phyloP scores from a whole-genome alignment of 352 stramenopile species.

The Phytophthora agathidicida region DNA sequence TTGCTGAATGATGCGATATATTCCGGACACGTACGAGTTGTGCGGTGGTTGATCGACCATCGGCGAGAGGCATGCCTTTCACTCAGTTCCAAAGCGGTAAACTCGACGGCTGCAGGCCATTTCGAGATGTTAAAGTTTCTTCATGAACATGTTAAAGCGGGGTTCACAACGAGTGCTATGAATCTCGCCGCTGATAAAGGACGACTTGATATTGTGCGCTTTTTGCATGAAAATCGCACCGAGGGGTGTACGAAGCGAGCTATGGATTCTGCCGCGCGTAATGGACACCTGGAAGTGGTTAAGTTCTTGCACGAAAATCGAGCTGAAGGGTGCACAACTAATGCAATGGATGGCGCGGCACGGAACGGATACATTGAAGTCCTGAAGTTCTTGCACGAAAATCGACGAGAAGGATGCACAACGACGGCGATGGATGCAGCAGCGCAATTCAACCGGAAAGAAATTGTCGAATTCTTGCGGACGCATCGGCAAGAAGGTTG shows the following conservation, averaged over 20 bases:
- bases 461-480: conserved; percentile 15
- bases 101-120: conserved; percentile 16
- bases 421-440: conserved; percentile 19
- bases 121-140: conserved; percentile 17
- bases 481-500: conserved; percentile 16
- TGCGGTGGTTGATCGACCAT: conserved; percentile 11
- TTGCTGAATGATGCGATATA: conserved; percentile 16
- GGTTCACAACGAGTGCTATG: conserved; percentile 20
- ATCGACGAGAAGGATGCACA: conserved; percentile 22
- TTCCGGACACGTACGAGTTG: conserved; percentile 7
- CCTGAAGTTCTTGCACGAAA: conserved; percentile 17
- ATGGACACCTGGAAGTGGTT: conserved; percentile 16
- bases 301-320: conserved; percentile 25
- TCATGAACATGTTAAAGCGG: conserved; percentile 4
- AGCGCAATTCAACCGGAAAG: conserved; percentile 18
- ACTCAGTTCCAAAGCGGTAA: conserved; percentile 14
- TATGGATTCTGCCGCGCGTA: conserved; percentile 12
- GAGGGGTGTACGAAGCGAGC: conserved; percentile 8
- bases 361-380: conserved; percentile 20
- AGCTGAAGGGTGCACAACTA: conserved; percentile 13
- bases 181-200: conserved; percentile 20
- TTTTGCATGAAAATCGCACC: conserved; percentile 13
- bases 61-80: conserved; percentile 10
- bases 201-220: conserved; percentile 14
- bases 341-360: conserved; percentile 15